These are phyloP conservation scores for Pyrus hybrid DNA, from an alignment of 331 rosid species.

Conservation along the genomic window DNA sequence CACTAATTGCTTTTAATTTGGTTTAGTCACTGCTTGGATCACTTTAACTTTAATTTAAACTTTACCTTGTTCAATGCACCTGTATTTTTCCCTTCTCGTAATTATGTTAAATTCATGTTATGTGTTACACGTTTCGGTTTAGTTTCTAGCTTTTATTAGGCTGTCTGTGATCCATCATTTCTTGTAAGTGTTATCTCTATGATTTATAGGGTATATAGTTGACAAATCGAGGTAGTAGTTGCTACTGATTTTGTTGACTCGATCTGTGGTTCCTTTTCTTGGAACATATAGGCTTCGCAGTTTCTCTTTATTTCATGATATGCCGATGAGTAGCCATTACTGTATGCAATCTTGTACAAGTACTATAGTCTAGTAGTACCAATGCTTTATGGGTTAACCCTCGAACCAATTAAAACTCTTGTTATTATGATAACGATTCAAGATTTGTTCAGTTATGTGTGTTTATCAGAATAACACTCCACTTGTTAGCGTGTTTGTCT, in stretches of 20 bases:
- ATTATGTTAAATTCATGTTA: background rate
- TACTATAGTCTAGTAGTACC: background rate
- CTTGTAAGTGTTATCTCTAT: background rate
- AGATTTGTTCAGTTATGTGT: background rate
- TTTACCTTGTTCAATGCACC: background rate
- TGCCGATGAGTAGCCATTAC: background rate
- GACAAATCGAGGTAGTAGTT: background rate
- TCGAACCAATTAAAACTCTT: background rate
- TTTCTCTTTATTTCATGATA: background rate
- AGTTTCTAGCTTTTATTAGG: background rate
- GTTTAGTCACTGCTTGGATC: slow-evolving; percentile 4
- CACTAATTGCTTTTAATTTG: slow-evolving; percentile 11
- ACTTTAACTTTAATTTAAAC: slow-evolving; percentile 12
- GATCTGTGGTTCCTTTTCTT: background rate
- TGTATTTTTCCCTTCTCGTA: background rate
- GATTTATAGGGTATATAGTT: background rate
- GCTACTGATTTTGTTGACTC: background rate
- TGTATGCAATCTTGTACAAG: background rate
- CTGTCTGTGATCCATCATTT: background rate
- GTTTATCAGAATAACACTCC: background rate
- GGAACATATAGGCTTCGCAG: background rate
- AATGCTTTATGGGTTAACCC: background rate
- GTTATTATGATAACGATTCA: background rate
- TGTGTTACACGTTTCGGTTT: background rate
- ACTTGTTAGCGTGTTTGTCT: background rate